A percentile compares a stretch with the other conserved stretches of the same genome.
phyloP scores from a whole-genome alignment of 2,329 filamentous ascomycete genomes.

The Fusarium illudens region DNA sequence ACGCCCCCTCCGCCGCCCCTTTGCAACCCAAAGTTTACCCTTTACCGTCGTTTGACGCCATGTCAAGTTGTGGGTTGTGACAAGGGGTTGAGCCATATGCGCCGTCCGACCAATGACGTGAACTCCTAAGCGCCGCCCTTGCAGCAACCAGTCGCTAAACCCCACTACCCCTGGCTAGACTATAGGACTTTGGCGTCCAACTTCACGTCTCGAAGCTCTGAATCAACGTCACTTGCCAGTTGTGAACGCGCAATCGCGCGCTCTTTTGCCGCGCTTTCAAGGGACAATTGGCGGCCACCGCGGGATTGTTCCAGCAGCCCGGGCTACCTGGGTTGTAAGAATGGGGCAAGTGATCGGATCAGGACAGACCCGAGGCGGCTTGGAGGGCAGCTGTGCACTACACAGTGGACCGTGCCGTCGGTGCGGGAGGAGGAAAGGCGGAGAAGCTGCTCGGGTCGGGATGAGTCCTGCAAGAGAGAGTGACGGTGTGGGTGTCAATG shows the following conservation, averaged over 20 bases:
- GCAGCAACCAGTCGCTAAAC: constrained; percentile 39
- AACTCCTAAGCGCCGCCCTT: constrained; percentile 44
- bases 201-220: constrained; percentile 17
- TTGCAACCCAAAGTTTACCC: not conserved
- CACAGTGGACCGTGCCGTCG: constrained; percentile 15
- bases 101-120: constrained; percentile 38
- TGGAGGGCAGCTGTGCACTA: constrained; percentile 3
- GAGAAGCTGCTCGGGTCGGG: constrained; percentile 13
- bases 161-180: constrained; percentile 35
- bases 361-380: constrained; percentile 15
- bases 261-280: constrained; percentile 4
- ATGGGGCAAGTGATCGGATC: not conserved
- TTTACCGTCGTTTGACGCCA: constrained; percentile 25
- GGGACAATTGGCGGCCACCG: not conserved
- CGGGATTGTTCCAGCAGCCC: not conserved
- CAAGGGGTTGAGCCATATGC: constrained; percentile 29
- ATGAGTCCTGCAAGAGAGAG: constrained; percentile 18
- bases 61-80: constrained; percentile 36
- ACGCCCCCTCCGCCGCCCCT: not conserved
- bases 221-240: constrained; percentile 27
- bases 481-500: constrained; percentile 34
- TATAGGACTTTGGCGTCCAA: constrained; percentile 28
- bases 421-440: constrained; percentile 11
- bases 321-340: not conserved
- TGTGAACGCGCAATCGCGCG: constrained; percentile 21